Evolutionary conservation across 2,329 filamentous ascomycete genomes (phyloP).

Genomic region (Paramyrothecium sp.): DNA sequence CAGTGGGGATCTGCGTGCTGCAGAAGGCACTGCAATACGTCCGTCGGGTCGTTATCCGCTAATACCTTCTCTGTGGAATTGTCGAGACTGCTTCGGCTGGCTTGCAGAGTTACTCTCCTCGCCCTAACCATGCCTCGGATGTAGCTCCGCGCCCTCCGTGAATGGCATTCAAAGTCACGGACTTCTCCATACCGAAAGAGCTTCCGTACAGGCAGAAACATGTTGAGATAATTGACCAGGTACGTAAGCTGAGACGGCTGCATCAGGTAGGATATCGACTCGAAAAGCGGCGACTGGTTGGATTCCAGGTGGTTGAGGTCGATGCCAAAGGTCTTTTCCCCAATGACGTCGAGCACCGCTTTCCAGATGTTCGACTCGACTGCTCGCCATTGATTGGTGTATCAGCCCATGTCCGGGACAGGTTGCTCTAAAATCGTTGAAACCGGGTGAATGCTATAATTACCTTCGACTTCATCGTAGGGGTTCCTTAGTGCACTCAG

Average conservation of each 20-base stretch:
- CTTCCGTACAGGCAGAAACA: slow-evolving; percentile 31
- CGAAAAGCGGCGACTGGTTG: slow-evolving; percentile 19
- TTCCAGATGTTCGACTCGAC: slow-evolving; percentile 25
- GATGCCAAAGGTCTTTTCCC: slow-evolving; percentile 29
- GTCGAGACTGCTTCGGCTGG: background rate
- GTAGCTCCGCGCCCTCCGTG: slow-evolving; percentile 23
- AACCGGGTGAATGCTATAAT: no score
- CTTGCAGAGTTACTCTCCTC: slow-evolving; percentile 4
- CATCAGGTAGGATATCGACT: slow-evolving; percentile 20
- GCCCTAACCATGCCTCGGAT: slow-evolving; percentile 18
- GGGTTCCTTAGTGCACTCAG: slow-evolving; percentile 15
- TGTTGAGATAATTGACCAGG: slow-evolving; percentile 29
- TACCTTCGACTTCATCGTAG: no score
- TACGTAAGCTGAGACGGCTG: slow-evolving; percentile 19
- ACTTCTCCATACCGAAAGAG: slow-evolving; percentile 34
- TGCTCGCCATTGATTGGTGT: no score
- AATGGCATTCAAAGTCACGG: slow-evolving; percentile 29
- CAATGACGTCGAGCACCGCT: no score
- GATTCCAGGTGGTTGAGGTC: slow-evolving; percentile 31
- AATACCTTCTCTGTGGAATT: background rate
- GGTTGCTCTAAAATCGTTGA: no score
- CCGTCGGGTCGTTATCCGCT: slow-evolving; percentile 1
- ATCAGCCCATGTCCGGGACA: no score
- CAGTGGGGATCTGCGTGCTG: slow-evolving; percentile 20
- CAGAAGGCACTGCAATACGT: slow-evolving; percentile 32